Base-by-base conservation (phyloP, 306 rosid species). In the Quercus suber region DNA sequence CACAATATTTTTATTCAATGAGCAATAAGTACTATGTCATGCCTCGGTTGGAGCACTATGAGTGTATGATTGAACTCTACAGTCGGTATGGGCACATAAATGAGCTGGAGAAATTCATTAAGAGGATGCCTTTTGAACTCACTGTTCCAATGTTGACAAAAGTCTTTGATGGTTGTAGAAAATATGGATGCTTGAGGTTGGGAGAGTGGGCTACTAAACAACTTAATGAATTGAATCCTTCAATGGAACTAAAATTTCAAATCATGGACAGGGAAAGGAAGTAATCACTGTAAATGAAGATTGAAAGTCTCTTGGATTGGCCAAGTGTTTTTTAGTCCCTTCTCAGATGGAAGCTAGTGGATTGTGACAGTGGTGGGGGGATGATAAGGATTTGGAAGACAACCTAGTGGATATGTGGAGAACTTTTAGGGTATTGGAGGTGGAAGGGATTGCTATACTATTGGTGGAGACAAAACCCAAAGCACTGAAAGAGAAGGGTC, bases 31-130 rank as follows among this genome's bases (percentile, higher is more conserved):
- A 85, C 73, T 76, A 58, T 69, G 80, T 93, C 78, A 77, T 85
- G 60, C 94, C 96, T 73, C 81, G 84, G 77, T 14, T 90, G 45
- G 96, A 90, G 82, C 97, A 92, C 84, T 85, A 89, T 55, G 89
- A 90, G 55, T 82, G 89, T 85, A 88, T 93, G 96, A 84, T 93
- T 27, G 91, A 93, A 84, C 94, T 93, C 63, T 90, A 85, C 60
- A 78, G 87, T 60, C 83, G 73, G 70, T 78, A 88, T 76, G 92
- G 91, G 57, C 82, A 33, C 85, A 86, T 90, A 88, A 84, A 82
- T 60, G 90, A 89, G 77, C 97, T 93, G 13, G 94, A 93, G 78
- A 83, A 17, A 61, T 88, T 91, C 84, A 71, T 88, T 56, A 89
- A 76, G 75, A 87, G 79, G 33, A 87, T 91, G 91, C 87, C 89